Percentiles rank a stretch among this genome's conserved stretches.
Evolutionary conservation across 768 basidiomycete species (phyloP).

Genomic region (Macrolepiota albuminosa): DNA sequence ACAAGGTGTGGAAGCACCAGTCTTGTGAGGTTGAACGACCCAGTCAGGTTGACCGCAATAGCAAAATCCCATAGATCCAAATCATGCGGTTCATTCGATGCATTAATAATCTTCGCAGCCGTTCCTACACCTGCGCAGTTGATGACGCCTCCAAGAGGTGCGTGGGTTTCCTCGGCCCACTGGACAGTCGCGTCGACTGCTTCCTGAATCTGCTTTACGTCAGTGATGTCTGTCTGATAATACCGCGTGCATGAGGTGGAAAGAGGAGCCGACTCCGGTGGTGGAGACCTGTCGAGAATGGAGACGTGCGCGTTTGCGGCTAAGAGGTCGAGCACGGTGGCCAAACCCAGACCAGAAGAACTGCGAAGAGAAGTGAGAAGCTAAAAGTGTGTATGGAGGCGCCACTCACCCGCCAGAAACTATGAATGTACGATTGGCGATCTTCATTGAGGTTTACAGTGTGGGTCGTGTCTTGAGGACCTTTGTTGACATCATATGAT

Average conservation of each 20-base stretch:
- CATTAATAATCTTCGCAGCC: constrained; percentile 41
- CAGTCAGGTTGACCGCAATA: constrained; percentile 51
- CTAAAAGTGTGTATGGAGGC: not conserved
- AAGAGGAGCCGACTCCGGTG: not conserved
- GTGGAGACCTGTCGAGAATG: not conserved
- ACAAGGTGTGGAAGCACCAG: constrained; percentile 46
- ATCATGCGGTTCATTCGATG: constrained; percentile 40
- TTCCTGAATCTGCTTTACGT: not conserved
- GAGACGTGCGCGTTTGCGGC: constrained; percentile 11
- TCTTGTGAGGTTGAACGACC: constrained; percentile 56
- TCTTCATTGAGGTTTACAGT: constrained; percentile 36
- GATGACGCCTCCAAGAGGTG: constrained; percentile 49
- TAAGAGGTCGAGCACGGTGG: constrained; percentile 44
- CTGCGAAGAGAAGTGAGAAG: constrained; percentile 21
- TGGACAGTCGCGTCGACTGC: constrained; percentile 23
- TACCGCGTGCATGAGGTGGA: not conserved
- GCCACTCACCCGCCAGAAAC: constrained; percentile 51
- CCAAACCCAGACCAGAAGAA: constrained; percentile 54
- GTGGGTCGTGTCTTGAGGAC: not conserved
- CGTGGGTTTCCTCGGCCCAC: constrained; percentile 36
- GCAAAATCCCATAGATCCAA: constrained; percentile 49
- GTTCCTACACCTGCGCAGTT: constrained; percentile 53
- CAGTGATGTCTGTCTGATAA: not conserved
- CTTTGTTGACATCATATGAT: not conserved
- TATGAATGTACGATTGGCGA: constrained; percentile 47